Evolutionary conservation across 352 stramenopile genomes (phyloP).

Genomic region (Blastocystis sp.): DNA sequence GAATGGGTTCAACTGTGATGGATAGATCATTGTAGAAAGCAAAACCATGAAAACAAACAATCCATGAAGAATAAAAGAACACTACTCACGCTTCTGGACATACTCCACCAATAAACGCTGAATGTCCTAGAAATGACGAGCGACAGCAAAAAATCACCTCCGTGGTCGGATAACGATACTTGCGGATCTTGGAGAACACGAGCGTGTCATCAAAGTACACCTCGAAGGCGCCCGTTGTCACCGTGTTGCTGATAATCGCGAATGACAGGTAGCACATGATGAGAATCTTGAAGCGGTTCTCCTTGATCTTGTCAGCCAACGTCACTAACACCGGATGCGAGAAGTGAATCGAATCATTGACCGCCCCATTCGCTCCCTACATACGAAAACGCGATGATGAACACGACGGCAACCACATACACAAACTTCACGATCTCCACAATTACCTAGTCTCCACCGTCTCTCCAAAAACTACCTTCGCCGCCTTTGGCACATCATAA

Average conservation of each 20-base stretch:
- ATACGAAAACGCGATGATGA: not conserved
- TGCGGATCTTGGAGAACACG: not conserved
- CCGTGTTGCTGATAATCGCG: not conserved
- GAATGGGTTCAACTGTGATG: too few relatives aligned
- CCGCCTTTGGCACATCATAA: not conserved
- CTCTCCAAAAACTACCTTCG: not conserved
- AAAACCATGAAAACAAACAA: too few relatives aligned
- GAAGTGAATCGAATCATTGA: not conserved
- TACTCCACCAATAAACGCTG: not conserved
- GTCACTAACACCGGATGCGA: not conserved
- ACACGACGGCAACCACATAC: not conserved
- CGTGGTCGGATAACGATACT: not conserved
- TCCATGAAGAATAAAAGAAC: too few relatives aligned
- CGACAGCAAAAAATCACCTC: not conserved
- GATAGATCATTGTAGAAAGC: too few relatives aligned
- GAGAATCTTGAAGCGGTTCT: slow-evolving; percentile 1
- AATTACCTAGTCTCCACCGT: not conserved
- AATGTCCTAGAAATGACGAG: not conserved
- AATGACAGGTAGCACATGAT: slow-evolving; percentile 4
- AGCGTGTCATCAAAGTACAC: slow-evolving; percentile 25
- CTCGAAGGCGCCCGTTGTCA: not conserved
- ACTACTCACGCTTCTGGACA: not conserved
- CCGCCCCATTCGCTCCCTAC: not conserved
- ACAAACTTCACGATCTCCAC: not conserved
- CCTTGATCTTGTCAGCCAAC: not conserved